Evolutionary conservation across 805 yeast genomes (phyloP).

Genomic region (Pichia kluyveri): DNA sequence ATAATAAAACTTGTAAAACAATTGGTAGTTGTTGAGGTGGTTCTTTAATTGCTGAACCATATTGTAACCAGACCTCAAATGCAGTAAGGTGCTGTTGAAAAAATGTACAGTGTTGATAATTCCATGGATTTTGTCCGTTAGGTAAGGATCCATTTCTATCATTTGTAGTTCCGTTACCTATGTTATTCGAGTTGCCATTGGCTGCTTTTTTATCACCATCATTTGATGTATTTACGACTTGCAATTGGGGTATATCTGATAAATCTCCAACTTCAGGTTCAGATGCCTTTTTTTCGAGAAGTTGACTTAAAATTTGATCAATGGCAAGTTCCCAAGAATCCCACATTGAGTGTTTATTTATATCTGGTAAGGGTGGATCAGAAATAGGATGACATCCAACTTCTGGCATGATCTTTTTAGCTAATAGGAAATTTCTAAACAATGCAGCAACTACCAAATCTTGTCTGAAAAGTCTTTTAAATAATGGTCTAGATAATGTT

Average conservation of each 20-base stretch:
- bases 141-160: not conserved
- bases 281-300: constrained; percentile 33
- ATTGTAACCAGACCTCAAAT: constrained; percentile 91
- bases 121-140: constrained; percentile 19
- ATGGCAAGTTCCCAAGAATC: constrained; percentile 96
- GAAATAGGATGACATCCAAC: constrained; percentile 91
- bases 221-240: constrained; percentile 12
- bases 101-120: constrained; percentile 84
- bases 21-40: constrained; percentile 96
- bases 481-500: constrained; percentile 73
- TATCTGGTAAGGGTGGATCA: constrained; percentile 86
- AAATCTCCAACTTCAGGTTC: constrained; percentile 18
- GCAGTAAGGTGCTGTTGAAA: constrained; percentile 96
- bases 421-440: constrained; percentile 84
- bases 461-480: constrained; percentile 85
- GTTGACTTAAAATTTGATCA: constrained; percentile 80
- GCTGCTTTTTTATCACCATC: not conserved
- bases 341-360: constrained; percentile 88
- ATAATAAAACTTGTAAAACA: constrained; percentile 81
- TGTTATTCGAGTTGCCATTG: not conserved
- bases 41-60: constrained; percentile 71
- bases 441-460: constrained; percentile 95
- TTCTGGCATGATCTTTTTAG: constrained; percentile 89
- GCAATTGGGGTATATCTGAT: constrained; percentile 24
- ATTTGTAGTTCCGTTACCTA: not conserved